These are phyloP conservation scores for Citrullus amarus DNA, from an alignment of 306 rosid species.

Conservation along the genomic window DNA sequence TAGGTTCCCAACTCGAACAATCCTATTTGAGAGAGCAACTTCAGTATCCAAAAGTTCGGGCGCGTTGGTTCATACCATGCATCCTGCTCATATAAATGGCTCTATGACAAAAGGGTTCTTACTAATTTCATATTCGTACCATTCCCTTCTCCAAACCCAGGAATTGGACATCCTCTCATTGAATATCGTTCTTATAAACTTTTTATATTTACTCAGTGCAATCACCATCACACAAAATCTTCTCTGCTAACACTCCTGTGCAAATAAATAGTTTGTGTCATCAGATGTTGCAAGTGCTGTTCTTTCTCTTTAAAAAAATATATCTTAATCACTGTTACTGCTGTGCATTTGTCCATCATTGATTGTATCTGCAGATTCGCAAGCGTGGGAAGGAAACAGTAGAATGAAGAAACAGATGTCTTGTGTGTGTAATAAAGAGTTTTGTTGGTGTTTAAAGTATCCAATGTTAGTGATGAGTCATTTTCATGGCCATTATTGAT, in stretches of 20 bases:
- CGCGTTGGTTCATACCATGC: no score
- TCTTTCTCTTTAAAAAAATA: not conserved
- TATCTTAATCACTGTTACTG: not conserved
- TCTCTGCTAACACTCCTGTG: not conserved
- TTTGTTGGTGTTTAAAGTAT: not conserved
- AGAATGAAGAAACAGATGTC: not conserved
- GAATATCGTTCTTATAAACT: not conserved
- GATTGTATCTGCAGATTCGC: not conserved
- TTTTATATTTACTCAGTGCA: not conserved
- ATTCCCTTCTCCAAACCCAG: not conserved
- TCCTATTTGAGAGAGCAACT: no score
- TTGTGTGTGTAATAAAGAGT: not conserved
- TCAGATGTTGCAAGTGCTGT: not conserved
- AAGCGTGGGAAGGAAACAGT: slow-evolving; percentile 1
- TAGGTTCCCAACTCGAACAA: no score
- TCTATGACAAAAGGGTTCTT: not conserved
- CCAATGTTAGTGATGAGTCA: not conserved
- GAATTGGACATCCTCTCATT: not conserved
- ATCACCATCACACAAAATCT: not conserved
- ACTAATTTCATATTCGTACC: not conserved
- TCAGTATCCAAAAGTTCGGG: no score
- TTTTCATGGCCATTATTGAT: not conserved
- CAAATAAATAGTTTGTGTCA: not conserved
- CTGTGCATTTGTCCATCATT: not conserved
- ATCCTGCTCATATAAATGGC: not conserved